Evolutionary conservation across 2,329 filamentous ascomycete species (phyloP).

Genomic region (Epichloe hybrida): DNA sequence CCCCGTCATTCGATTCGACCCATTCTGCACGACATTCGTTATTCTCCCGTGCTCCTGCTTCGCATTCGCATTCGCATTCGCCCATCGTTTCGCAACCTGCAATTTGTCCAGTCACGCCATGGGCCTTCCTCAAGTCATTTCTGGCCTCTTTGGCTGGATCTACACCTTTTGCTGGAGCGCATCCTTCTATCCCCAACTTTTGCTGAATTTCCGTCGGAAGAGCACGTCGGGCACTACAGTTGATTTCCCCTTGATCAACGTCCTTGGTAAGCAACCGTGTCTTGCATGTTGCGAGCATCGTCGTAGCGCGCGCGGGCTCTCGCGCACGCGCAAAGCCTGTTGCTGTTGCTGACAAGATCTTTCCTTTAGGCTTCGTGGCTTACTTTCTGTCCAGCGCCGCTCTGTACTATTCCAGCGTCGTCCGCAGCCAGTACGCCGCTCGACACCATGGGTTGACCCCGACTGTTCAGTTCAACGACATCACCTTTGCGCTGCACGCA

Average conservation of each 20-base stretch:
- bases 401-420: slow-evolving; percentile 66
- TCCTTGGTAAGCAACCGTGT: slow-evolving; percentile 29
- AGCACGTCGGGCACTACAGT: slow-evolving; percentile 75
- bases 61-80: too few species aligned
- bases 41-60: too few species aligned
- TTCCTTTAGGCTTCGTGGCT: slow-evolving; percentile 47
- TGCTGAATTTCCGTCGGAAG: slow-evolving; percentile 63
- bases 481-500: slow-evolving; percentile 76
- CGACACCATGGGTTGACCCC: slow-evolving; percentile 64
- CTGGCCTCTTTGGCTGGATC: slow-evolving; percentile 57
- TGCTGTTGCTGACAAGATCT: neutral
- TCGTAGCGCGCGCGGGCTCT: too few species aligned
- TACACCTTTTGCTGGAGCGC: slow-evolving; percentile 66
- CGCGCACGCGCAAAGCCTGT: too few species aligned
- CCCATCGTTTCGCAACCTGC: too few species aligned
- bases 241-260: slow-evolving; percentile 77
- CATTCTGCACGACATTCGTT: too few species aligned
- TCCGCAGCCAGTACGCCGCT: slow-evolving; percentile 71
- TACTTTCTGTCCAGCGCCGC: slow-evolving; percentile 64
- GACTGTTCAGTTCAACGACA: slow-evolving; percentile 80
- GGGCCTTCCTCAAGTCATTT: slow-evolving; percentile 34
- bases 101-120: neutral
- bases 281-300: too few species aligned
- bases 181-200: slow-evolving; percentile 84
- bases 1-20: too few species aligned